These are phyloP conservation scores for Dacryopinax primogenitus DNA, from an alignment of 768 basidiomycete genomes.

Conservation along the genomic window DNA sequence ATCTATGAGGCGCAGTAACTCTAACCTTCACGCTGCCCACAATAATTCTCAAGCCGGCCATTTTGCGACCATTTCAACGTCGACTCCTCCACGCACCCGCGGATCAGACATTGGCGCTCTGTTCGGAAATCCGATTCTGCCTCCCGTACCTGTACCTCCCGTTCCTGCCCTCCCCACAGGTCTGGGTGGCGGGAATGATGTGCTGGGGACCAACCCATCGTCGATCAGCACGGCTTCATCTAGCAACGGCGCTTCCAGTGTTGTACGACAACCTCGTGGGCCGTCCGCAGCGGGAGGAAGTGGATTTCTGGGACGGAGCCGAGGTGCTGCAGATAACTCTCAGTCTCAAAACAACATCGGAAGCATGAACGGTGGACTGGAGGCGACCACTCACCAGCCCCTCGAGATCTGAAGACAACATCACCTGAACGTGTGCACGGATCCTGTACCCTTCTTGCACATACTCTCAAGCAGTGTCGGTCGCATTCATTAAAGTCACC, in stretches of 20 bases:
- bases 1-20: constrained; percentile 12
- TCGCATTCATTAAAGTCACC: neutral
- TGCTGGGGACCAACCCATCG: constrained; percentile 27
- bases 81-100: constrained; percentile 48
- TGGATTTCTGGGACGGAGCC: constrained; percentile 46
- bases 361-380: constrained; percentile 53
- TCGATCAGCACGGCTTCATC: constrained; percentile 19
- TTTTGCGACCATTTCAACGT: constrained; percentile 55
- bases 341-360: constrained; percentile 38
- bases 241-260: constrained; percentile 25
- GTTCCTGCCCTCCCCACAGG: constrained; percentile 62
- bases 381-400: constrained; percentile 75
- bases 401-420: constrained; percentile 50
- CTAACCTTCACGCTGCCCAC: constrained; percentile 14
- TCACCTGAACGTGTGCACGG: neutral
- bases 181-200: constrained; percentile 37
- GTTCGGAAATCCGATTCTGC: constrained; percentile 40
- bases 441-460: neutral
- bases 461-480: neutral
- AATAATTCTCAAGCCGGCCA: constrained; percentile 12
- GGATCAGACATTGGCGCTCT: constrained; percentile 56
- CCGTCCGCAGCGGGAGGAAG: constrained; percentile 42
- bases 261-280: constrained; percentile 75
- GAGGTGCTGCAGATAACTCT: constrained; percentile 32
- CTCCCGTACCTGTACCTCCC: constrained; percentile 40